Percentiles rank a stretch among this genome's conserved stretches.
Conservation (phyloP, 2,329 filamentous ascomycete genomes). For the Neospermospora avenae region DNA sequence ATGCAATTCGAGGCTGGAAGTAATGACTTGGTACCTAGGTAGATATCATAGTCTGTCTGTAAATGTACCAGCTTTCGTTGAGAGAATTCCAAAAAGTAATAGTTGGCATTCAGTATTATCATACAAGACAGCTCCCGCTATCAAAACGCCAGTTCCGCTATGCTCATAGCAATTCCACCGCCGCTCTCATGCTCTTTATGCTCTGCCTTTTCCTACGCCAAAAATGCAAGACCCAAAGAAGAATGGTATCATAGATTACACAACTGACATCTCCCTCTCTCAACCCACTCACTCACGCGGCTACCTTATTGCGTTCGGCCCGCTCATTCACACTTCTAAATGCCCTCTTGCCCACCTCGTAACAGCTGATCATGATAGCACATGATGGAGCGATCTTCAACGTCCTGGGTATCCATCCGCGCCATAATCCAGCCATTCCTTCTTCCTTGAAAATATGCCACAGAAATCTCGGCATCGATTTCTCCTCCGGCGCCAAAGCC, state of each 20-base stretch:
- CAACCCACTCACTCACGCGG: background rate
- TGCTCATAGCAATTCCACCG: slow-evolving; percentile 15
- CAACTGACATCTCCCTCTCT: background rate
- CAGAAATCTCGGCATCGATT: slow-evolving; percentile 78
- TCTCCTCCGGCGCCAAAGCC: slow-evolving; percentile 62
- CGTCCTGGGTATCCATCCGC: slow-evolving; percentile 85
- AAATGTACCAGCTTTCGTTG: background rate
- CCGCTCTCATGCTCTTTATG: background rate
- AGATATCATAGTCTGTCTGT: too few species aligned
- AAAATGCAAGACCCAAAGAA: slow-evolving; percentile 8
- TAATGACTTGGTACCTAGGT: too few species aligned
- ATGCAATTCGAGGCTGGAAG: too few species aligned
- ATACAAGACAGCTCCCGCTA: slow-evolving; percentile 11
- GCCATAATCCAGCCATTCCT: slow-evolving; percentile 78
- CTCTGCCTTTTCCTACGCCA: slow-evolving; percentile 13
- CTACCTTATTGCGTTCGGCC: slow-evolving; percentile 27
- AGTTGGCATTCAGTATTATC: too few species aligned
- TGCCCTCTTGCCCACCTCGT: slow-evolving; percentile 90
- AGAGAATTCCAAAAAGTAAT: background rate
- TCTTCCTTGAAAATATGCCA: slow-evolving; percentile 88
- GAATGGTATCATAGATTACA: slow-evolving; percentile 22
- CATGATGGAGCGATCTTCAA: slow-evolving; percentile 94
- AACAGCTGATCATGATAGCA: slow-evolving; percentile 98
- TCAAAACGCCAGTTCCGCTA: slow-evolving; percentile 25
- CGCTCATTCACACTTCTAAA: slow-evolving; percentile 71